Percentiles rank a stretch among this genome's conserved stretches.
Conservation (phyloP, 139 green algal genomes). For the Chlorella sp. region DNA sequence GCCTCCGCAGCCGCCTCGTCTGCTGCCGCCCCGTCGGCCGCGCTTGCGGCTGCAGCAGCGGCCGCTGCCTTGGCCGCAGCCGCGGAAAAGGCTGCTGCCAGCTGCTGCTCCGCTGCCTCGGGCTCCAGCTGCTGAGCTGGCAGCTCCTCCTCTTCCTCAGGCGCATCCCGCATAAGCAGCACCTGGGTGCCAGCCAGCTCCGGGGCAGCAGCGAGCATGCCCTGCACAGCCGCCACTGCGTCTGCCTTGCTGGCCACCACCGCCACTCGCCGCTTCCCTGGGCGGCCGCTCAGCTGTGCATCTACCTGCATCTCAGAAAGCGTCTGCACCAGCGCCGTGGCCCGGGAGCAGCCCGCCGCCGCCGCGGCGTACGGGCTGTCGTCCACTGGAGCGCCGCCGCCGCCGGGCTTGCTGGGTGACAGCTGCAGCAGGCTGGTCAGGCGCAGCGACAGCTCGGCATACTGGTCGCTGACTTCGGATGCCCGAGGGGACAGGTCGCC, state of each 20-base stretch:
- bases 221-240: neutral
- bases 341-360: neutral
- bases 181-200: neutral
- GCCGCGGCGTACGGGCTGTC: neutral
- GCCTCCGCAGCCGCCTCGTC: no score
- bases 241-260: slow-evolving; percentile 20
- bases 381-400: neutral
- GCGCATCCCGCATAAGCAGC: neutral
- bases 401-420: neutral
- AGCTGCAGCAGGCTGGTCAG: neutral
- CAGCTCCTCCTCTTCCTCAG: neutral
- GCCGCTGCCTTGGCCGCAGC: neutral
- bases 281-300: neutral
- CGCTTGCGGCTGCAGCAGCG: no score
- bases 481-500: no score
- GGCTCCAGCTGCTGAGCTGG: neutral
- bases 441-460: no score
- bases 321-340: slow-evolving; percentile 4
- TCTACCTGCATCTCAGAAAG: slow-evolving; percentile 6
- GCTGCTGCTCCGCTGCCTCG: neutral
- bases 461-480: no score
- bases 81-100: neutral
- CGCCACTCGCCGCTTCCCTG: neutral
- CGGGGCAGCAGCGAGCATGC: neutral
- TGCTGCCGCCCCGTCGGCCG: neutral